Conservation (phyloP, 2,329 filamentous ascomycete species). For the Dothistroma septosporum region DNA sequence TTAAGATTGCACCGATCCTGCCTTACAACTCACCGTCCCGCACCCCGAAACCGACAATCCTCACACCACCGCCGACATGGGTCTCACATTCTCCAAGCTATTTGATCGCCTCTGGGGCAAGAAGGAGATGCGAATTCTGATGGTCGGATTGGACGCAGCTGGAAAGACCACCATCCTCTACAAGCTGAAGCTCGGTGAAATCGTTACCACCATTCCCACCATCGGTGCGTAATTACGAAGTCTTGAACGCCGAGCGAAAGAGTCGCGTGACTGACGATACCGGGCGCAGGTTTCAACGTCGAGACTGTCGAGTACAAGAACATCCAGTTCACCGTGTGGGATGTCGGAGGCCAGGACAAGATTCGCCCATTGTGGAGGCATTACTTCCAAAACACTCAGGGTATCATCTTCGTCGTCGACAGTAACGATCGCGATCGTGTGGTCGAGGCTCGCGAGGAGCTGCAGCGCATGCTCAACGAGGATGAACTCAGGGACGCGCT, state of each 20-base stretch:
- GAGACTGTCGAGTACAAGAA: conserved; percentile 99
- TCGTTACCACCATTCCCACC: conserved; percentile 96
- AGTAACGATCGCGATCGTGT: conserved; percentile 87
- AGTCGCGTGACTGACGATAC: conserved; percentile 9
- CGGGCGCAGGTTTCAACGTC: conserved; percentile 75
- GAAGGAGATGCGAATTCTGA: conserved; percentile 97
- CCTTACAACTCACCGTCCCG: conserved; percentile 6
- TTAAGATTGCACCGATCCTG: conserved; percentile 15
- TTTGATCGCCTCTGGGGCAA: conserved; percentile 99
- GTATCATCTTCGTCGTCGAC: conserved; percentile 97
- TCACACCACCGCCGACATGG: conserved; percentile 68
- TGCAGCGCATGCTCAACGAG: conserved; percentile 96
- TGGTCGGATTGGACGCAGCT: conserved; percentile 95
- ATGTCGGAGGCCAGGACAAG: conserved; percentile 98
- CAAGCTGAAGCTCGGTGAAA: conserved; percentile 97
- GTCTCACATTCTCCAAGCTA: conserved; percentile 88
- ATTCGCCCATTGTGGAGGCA: conserved; percentile 96
- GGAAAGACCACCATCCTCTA: conserved; percentile 98
- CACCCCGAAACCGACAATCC: conserved; percentile 3
- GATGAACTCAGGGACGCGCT: conserved; percentile 96
- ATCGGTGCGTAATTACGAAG: conserved; percentile 55
- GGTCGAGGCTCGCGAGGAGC: conserved; percentile 85
- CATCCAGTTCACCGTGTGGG: conserved; percentile 98
- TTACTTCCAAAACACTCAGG: conserved; percentile 97
- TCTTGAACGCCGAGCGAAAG: not conserved